Evolutionary conservation across 345 rosid genomes (phyloP), one percentile per base, ranked within the genome.

Genomic region (Eutrema yunnanense): DNA sequence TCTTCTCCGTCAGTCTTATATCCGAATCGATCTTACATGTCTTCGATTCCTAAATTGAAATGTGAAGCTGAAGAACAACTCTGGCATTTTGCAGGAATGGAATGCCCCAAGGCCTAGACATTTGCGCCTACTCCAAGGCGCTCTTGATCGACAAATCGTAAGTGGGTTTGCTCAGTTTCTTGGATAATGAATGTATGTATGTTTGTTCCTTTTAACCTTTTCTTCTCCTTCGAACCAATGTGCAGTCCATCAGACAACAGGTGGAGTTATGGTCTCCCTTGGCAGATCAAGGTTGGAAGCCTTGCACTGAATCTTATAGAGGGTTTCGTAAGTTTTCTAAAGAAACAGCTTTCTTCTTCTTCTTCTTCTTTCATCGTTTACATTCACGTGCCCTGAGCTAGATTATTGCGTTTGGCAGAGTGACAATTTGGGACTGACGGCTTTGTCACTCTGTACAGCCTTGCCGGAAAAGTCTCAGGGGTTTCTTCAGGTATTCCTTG

Each of bases 401-500:
- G 48, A 51, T 38, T 8, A 12, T 34, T 57, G 44, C 30, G 62
- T 57, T 57, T 19, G 62, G 42, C 61, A 34, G 40, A 56, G 42
- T 56, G 12, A 56, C 62, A 5, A 14, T 7, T 37, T n/a, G 4
- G 6, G 11, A 74, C 49, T 73, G 27, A 75, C 5, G 62, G 62
- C 27, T 1, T 61, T 43, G 14, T 49, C 73, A 53, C 60, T 56
- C 69, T 37, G 67, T 70, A 74, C 84, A 92, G 98, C 88, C 9
- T 51, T 85, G 43, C 84, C 90, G 0, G 78, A 80, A 65, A 85
- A 80, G 66, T 82, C 92, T 73, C 84, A 38, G 56, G 90, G 93
- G 41, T 95, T 87, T 75, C 69, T 95, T 65, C 98, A 92, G 79
- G 91, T 95, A 4, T 92, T 95, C 74, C 97, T 95, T 65, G 98